Evolutionary conservation across 345 rosid species (phyloP).

Genomic region (Gynandropsis gynandra): DNA sequence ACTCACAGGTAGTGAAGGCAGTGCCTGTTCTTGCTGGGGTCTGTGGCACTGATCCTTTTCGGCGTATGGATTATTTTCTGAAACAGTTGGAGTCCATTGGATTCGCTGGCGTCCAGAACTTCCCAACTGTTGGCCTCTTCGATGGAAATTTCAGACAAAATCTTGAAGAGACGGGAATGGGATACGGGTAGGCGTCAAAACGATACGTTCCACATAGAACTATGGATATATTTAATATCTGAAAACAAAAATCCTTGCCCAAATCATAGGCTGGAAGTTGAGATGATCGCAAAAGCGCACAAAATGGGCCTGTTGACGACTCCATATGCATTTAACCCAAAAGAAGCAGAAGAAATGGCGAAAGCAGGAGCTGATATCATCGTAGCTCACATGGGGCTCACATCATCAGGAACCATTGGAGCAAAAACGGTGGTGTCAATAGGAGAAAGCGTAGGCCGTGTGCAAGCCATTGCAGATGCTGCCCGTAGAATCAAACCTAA

Average conservation of each 20-base stretch:
- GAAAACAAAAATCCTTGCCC: background rate
- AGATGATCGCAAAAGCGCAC: conserved; percentile 82
- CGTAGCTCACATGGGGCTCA: conserved; percentile 97
- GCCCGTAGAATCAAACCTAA: conserved; percentile 53
- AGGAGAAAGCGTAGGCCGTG: conserved; percentile 65
- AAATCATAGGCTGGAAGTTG: conserved; percentile 63
- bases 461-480: conserved; percentile 86
- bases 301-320: conserved; percentile 85
- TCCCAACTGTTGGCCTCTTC: conserved; percentile 93
- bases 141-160: conserved; percentile 91
- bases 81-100: conserved; percentile 83
- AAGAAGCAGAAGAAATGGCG: conserved; percentile 80
- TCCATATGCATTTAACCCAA: conserved; percentile 71
- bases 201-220: too few relatives aligned
- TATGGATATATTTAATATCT: background rate
- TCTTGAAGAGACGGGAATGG: conserved; percentile 99
- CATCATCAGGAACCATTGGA: conserved; percentile 81
- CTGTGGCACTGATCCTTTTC: conserved; percentile 92
- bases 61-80: conserved; percentile 78
- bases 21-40: conserved; percentile 97
- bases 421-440: conserved; percentile 77
- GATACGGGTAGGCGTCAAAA: conserved; percentile 59
- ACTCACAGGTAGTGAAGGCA: conserved; percentile 60
- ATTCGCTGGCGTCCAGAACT: conserved; percentile 86
- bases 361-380: conserved; percentile 90